These are phyloP conservation scores for Acer campestre DNA, from an alignment of 345 rosid species.

Conservation along the genomic window DNA sequence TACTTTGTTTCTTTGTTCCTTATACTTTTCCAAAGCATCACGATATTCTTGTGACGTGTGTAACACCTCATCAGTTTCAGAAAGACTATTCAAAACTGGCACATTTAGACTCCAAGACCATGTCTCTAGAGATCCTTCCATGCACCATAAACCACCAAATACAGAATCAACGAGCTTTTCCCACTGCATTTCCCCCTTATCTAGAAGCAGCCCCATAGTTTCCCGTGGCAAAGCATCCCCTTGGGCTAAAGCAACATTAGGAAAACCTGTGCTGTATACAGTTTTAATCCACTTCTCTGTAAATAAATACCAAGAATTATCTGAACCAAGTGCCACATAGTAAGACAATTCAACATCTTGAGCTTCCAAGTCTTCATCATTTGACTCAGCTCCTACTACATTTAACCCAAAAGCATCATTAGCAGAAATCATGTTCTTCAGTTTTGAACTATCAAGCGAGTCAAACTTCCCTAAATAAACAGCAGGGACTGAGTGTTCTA, in stretches of 20 bases:
- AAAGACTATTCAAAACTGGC: conserved; percentile 85
- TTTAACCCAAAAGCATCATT: conserved; percentile 44
- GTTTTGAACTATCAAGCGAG: conserved; percentile 49
- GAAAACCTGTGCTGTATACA: conserved; percentile 78
- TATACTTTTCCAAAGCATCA: conserved; percentile 65
- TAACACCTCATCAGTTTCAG: conserved; percentile 65
- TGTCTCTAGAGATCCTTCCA: conserved; percentile 90
- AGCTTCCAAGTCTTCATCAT: conserved; percentile 29
- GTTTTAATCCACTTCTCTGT: conserved; percentile 86
- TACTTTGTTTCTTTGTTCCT: conserved; percentile 70
- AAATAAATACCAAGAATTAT: conserved; percentile 90
- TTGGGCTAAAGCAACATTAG: conserved; percentile 59
- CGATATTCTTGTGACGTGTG: conserved; percentile 60
- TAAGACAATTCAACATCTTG: conserved; percentile 58
- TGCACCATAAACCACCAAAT: conserved; percentile 76
- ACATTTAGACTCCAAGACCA: conserved; percentile 99
- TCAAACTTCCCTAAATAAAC: conserved; percentile 76
- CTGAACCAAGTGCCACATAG: conserved; percentile 89
- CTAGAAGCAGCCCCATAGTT: conserved; percentile 62
- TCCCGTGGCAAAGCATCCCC: conserved; percentile 85
- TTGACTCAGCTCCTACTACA: conserved; percentile 28
- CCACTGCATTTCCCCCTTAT: conserved; percentile 70
- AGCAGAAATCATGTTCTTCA: conserved; percentile 41
- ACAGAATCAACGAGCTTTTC: conserved; percentile 76
- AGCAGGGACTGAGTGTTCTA: conserved; percentile 67